These are phyloP conservation scores for Penicillium crystallinum DNA, from an alignment of 495 filamentous ascomycete species.

Conservation along the genomic window DNA sequence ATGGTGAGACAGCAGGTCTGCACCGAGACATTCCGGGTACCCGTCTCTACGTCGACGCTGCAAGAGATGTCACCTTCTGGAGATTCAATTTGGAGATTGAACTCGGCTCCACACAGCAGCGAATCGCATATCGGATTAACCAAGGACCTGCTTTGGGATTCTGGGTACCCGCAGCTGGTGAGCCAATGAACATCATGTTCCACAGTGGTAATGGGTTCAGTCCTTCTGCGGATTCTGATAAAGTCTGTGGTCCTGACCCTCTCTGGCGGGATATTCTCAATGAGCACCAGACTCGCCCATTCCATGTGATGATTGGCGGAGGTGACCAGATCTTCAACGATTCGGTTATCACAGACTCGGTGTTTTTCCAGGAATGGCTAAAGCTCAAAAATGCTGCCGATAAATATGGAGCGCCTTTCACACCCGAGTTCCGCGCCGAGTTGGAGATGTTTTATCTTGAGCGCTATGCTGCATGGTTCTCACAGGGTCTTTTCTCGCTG, in stretches of 20 bases:
- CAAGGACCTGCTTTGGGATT: conserved; percentile 82
- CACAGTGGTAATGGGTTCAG: conserved; percentile 97
- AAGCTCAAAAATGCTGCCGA: conserved; percentile 71
- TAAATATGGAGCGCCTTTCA: conserved; percentile 71
- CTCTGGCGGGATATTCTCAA: conserved; percentile 95
- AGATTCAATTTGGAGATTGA: conserved; percentile 92
- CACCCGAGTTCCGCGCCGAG: conserved; percentile 72
- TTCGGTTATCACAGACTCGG: conserved; percentile 64
- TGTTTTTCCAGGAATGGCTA: conserved; percentile 75
- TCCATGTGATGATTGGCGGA: conserved; percentile 97
- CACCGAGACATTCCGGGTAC: conserved; percentile 76
- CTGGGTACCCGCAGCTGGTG: conserved; percentile 82
- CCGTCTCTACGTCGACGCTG: conserved; percentile 76
- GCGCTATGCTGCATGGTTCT: conserved; percentile 87
- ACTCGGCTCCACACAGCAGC: conserved; percentile 65
- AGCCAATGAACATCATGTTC: conserved; percentile 98
- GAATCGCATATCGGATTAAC: conserved; percentile 95
- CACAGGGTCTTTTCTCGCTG: conserved; percentile 86
- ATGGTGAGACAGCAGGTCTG: conserved; percentile 71
- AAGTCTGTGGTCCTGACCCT: conserved; percentile 87
- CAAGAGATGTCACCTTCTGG: conserved; percentile 92
- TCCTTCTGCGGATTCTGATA: conserved; percentile 65
- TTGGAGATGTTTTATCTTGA: conserved; percentile 82
- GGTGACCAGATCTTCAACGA: conserved; percentile 98
- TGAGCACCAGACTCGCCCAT: conserved; percentile 84